Base-by-base conservation (phyloP, 805 yeast genomes). In the Ogataea corticis region DNA sequence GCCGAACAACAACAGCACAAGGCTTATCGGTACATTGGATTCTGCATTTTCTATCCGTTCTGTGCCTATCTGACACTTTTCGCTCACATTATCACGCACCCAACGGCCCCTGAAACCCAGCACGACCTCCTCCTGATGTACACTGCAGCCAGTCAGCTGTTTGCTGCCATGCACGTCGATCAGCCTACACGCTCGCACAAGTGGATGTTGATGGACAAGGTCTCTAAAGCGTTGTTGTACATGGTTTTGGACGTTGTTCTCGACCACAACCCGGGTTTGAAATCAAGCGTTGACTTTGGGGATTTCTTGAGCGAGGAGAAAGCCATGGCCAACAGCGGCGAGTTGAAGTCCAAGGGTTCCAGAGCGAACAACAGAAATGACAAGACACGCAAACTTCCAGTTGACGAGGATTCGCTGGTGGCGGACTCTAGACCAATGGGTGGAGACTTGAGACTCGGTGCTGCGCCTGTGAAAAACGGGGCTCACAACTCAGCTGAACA, bases 61-160 rank as follows among this genome's bases (percentile, higher is more conserved):
- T 50, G 62, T 49, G 65, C 69, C 3, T 63, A 55, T 40, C 44
- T 68, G 29, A 49, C 65, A 1, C 40, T 68, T 13, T 51, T 61
- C 45, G 60, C 63, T 11, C 57, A 54, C 14, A 52, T 57, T 33
- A 31, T 68, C 10, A 58, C 59, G 28, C 46, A 44, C 15, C 57
- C 61, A 10, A 41, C 38, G 0, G 25, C 34, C 14, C 45, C 43
- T 2, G 47, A 40, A 2, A 50, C 54, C 7, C 42, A 46, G n/a
- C 35, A 42, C 7, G 68, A 66, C 46, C 42, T 66, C 10, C 37
- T 54, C n/a, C 44, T 59, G 33, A 35, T 67, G 46, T 45, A 62
- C 21, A 35, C 39, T 9, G 48, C 54, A 2, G 31, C 57, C 7
- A 49, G 37, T 12, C 27, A 46, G 10, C 59, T 52, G 44, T 55